Base-by-base conservation (phyloP, 1,284 basidiomycete genomes). In the Pseudozyma tsukubaensis region DNA sequence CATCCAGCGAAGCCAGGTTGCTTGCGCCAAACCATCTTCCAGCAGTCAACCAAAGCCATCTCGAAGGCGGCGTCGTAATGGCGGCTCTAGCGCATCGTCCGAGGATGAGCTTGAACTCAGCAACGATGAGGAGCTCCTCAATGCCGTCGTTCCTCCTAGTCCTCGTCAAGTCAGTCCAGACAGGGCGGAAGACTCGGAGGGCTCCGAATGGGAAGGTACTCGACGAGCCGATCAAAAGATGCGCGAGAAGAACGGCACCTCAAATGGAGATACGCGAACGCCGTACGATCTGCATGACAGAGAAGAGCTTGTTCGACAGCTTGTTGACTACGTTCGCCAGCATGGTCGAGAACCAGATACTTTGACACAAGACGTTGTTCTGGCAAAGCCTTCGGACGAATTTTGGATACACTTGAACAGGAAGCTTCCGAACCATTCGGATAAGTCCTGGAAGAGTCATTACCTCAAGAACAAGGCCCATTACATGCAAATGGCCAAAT, bases 361-460 rank as follows among this genome's bases (percentile, higher is more conserved):
- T 0, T 47, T 54, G 11, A 64, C 60, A 0, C 61, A 64, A 36
- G 35, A 70, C 7, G 50, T 32, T 8, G 19, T 62, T 7, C 42
- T 62, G 3, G 53, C 48, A 10, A 56, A 52, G 50, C 72, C 72
- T 0, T 34, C 52, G 18, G 65, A 61, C 37, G 16, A 21, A 3
- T 74, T 74, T 29, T 74, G 72, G 72, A 52, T 52, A 8, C 34
- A 42, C 4, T 50, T 71, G 16, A 53, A 63, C n/a, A 21, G 19
- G 13, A 36, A 35, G 9, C 40, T 64, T 36, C 53, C 56, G 2
- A 49, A 34, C 9, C 72, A 75, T 16, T 63, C 67, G 37, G 49
- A 53, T 5, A 42, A 36, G 9, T 70, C 72, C 4, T 75, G 72
- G 72, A 47, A 48, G 0, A 67, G 64, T 16, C 72, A 75, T 34